These are phyloP conservation scores for Nepenthes alata DNA, from an alignment of 179 eudicot species.

Conservation along the genomic window DNA sequence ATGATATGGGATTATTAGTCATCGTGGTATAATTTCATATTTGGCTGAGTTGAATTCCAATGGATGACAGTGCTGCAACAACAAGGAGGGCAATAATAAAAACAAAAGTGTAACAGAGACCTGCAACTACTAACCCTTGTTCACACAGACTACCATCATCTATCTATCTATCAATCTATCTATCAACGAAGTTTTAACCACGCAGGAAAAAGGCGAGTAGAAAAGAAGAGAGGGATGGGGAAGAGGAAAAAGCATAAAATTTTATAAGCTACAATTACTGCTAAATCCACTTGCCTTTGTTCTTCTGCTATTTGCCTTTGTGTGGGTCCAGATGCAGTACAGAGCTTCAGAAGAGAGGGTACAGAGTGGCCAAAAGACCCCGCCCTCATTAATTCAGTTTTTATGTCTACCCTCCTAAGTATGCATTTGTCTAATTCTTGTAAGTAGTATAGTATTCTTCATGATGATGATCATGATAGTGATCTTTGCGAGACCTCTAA, in stretches of 20 bases:
- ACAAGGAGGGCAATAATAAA: slow-evolving; percentile 4
- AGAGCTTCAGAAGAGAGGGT: slow-evolving; percentile 9
- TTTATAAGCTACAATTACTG: too few relatives aligned
- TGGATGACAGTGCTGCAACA: slow-evolving; percentile 15
- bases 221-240: too few relatives aligned
- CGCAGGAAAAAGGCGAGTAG: too few relatives aligned
- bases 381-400: slow-evolving; percentile 40
- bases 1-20: too few relatives aligned
- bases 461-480: slow-evolving; percentile 35
- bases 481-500: slow-evolving; percentile 43
- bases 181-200: too few relatives aligned
- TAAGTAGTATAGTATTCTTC: slow-evolving; percentile 37
- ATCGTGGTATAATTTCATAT: slow-evolving; percentile 1
- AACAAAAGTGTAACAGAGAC: slow-evolving; percentile 5
- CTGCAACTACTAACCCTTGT: slow-evolving; percentile 1
- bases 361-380: slow-evolving; percentile 20
- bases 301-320: too few relatives aligned
- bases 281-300: too few relatives aligned
- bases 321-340: slow-evolving; percentile 3
- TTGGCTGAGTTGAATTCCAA: slow-evolving; percentile 5
- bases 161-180: too few relatives aligned
- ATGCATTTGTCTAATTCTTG: slow-evolving; percentile 45
- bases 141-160: too few relatives aligned
- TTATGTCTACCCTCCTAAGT: slow-evolving; percentile 52
- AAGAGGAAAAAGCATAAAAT: too few relatives aligned